Percentiles rank a stretch among this genome's conserved stretches.
phyloP scores from a whole-genome alignment of 139 green algal species.

The Auxenochlorella pyrenoidosa region DNA sequence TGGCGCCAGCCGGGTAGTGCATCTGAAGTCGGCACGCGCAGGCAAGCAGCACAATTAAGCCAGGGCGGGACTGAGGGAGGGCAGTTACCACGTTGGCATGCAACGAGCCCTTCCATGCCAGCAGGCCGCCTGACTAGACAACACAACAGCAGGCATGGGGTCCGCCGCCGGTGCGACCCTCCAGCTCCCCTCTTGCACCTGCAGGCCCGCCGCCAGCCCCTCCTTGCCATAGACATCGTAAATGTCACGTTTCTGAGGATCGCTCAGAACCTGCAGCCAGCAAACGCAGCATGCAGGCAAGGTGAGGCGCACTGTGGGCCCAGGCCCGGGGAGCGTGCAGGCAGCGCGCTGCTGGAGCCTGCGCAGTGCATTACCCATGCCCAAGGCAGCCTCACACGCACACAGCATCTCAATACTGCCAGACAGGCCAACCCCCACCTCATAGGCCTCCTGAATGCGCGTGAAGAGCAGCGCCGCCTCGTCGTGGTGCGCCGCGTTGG shows the following conservation, averaged over 20 bases:
- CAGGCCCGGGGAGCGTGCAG: background rate
- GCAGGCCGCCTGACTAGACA: too few species aligned
- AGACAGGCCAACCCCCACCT: constrained; percentile 30
- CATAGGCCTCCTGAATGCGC: constrained; percentile 61
- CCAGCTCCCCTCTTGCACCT: constrained; percentile 20
- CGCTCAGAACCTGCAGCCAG: constrained; percentile 49
- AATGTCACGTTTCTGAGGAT: constrained; percentile 54
- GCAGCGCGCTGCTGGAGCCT: background rate
- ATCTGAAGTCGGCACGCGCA: too few species aligned
- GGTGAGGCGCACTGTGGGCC: background rate
- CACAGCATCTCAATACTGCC: background rate
- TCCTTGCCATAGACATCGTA: constrained; percentile 70
- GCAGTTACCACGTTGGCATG: too few species aligned
- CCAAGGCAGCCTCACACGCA: background rate
- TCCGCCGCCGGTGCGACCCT: background rate
- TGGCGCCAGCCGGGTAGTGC: too few species aligned
- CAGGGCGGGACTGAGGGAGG: too few species aligned
- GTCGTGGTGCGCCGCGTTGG: constrained; percentile 28
- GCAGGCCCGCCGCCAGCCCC: constrained; percentile 53
- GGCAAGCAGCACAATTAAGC: too few species aligned
- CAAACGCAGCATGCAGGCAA: background rate
- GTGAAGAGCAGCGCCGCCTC: constrained; percentile 52
- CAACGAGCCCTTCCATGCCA: too few species aligned
- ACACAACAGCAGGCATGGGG: too few species aligned
- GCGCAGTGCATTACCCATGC: background rate